Conservation (phyloP, 805 yeast genomes). For the Ogataea saltuana region DNA sequence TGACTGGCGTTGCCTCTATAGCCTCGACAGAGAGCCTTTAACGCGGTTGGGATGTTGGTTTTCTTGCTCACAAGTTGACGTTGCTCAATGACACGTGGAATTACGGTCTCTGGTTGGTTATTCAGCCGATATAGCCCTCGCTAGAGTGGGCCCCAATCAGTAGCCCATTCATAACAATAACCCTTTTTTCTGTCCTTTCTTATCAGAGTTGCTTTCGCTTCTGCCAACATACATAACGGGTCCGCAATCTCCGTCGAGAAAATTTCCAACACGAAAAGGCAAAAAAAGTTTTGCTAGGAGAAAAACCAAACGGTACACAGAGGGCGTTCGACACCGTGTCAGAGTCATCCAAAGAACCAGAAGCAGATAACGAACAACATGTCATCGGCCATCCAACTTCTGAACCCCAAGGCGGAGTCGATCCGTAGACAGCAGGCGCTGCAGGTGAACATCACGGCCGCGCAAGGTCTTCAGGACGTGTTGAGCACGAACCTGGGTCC, state of each 20-base stretch:
- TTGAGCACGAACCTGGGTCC: conserved; percentile 93
- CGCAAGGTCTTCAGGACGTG: conserved; percentile 94
- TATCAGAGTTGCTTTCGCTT: conserved; percentile 9
- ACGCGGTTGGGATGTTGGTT: too few species aligned
- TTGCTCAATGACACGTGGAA: too few species aligned
- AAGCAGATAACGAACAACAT: conserved; percentile 11
- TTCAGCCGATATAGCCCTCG: too few species aligned
- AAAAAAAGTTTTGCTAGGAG: conserved; percentile 2
- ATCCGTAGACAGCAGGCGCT: conserved; percentile 92
- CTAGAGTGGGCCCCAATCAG: too few species aligned
- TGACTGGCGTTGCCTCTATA: conserved; percentile 5
- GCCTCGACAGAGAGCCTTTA: conserved; percentile 6
- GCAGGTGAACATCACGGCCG: conserved; percentile 93
- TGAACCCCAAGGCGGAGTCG: conserved; percentile 98
- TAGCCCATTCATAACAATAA: too few species aligned
- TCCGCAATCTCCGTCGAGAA: conserved; percentile 15
- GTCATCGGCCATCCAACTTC: conserved; percentile 76
- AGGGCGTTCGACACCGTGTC: too few species aligned
- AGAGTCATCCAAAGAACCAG: too few species aligned
- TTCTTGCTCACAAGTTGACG: too few species aligned
- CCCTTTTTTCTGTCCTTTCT: conserved; percentile 6
- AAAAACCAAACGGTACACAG: too few species aligned
- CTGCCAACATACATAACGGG: conserved; percentile 12
- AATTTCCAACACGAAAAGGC: conserved; percentile 18
- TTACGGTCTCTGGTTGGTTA: too few species aligned